Evolutionary conservation across 176 grass and related monocot genomes (phyloP).

Genomic region (Melocanna baccifera): DNA sequence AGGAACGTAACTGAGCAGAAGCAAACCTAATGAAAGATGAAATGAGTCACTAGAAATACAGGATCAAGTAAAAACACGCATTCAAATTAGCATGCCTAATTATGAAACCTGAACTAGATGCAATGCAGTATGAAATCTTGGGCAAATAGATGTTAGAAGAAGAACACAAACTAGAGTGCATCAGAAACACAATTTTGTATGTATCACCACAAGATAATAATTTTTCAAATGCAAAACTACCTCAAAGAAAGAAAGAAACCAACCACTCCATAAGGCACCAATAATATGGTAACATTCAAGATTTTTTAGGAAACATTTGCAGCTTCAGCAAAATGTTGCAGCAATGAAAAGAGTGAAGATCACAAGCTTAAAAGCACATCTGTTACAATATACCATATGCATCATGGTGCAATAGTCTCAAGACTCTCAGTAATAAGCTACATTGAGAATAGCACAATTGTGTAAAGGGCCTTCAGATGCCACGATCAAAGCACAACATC

Average conservation of each 20-base stretch:
- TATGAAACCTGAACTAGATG: background rate
- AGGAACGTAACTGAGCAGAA: background rate
- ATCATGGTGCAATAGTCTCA: constrained; percentile 28
- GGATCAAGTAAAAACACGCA: too few species aligned
- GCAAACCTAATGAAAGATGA: constrained; percentile 17
- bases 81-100: background rate
- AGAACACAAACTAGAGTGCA: background rate
- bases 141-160: background rate
- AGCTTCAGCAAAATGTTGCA: background rate
- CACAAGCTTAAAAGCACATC: constrained; percentile 18
- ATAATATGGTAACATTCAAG: background rate
- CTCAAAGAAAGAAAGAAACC: background rate
- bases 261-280: background rate
- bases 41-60: background rate
- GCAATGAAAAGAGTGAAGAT: background rate
- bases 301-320: background rate
- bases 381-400: constrained; percentile 23
- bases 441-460: too few species aligned
- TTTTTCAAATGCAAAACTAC: background rate
- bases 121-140: background rate
- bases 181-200: background rate
- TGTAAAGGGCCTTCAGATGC: too few species aligned
- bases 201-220: background rate
- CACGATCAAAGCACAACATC: too few species aligned
- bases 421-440: too few species aligned